Base-by-base conservation (phyloP, 1,284 basidiomycete species). In the Ustilago xerochloae region DNA sequence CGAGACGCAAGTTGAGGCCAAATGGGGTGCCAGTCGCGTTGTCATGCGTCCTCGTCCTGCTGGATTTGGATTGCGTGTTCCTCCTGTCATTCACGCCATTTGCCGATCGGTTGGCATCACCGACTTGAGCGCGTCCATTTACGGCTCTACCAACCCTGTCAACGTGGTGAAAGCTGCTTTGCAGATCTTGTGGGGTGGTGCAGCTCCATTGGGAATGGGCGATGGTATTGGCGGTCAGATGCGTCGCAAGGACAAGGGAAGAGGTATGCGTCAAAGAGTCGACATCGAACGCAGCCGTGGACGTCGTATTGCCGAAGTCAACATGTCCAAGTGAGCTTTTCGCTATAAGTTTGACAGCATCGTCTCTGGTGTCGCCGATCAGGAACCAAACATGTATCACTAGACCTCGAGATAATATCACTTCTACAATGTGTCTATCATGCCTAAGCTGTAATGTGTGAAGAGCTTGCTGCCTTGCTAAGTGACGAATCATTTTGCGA, bases 81-180 rank as follows among this genome's bases (percentile, higher is more conserved):
- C 96, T 73, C 93, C 93, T 8, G 89, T 91, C 78, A 87, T 98
- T 56, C 94, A 98, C 85, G 86, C 87, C 49, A 88, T 99, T 53
- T 89, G 95, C 80, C 92, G 93, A 78, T 93, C 94, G 0, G 94
- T 93, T 2, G 96, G 96, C 12, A 93, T 98, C 86, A 92, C 93
- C 84, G 96, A 99, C 85, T 89, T 93, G 46, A 93, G 91, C 76
- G 96, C 93, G 28, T 95, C 95, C 85, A 92, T 98, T 39, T 92
- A 93, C 89, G 94, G 95, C 33, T 94, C 92, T 77, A 88, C 93
- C 73, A 97, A 96, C 85, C 89, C 89, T 39, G 87, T 92, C 78
- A 90, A 87, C 51, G 87, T 88, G 8, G 82, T 88, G 73, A 88
- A 88, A 74, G 85, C 85, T 75, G 78, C 85, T 74, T 71, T 84